Conservation (phyloP, 306 rosid genomes). For the Vigna radiata region DNA sequence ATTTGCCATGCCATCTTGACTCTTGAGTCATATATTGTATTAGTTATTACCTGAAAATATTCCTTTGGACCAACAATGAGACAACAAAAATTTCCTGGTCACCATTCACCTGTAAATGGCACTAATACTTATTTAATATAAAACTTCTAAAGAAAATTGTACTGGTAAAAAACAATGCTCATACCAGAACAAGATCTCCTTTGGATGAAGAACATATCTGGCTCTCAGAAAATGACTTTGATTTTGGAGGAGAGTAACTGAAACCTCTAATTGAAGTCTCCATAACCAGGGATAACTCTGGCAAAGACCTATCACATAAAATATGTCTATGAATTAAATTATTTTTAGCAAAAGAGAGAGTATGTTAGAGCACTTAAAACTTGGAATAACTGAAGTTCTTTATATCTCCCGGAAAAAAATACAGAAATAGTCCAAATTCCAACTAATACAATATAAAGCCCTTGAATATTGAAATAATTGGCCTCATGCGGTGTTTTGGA, state of each 20-base stretch:
- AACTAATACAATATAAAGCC: slow-evolving; percentile 1
- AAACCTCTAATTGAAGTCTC: slow-evolving; percentile 82
- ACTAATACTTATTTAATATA: slow-evolving; percentile 26
- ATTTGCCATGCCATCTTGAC: background rate
- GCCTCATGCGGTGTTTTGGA: background rate
- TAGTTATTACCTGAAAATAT: slow-evolving; percentile 65
- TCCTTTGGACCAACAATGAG: slow-evolving; percentile 66
- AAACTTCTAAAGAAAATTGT: slow-evolving; percentile 8
- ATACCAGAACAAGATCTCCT: slow-evolving; percentile 91
- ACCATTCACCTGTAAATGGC: slow-evolving; percentile 72
- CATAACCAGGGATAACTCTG: slow-evolving; percentile 70
- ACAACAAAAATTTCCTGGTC: slow-evolving; percentile 76
- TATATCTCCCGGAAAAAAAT: no score
- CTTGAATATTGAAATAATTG: background rate
- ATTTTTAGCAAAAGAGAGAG: background rate
- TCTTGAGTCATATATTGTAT: slow-evolving; percentile 8
- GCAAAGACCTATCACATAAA: slow-evolving; percentile 75
- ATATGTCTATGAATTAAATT: slow-evolving; percentile 20
- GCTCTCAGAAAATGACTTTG: slow-evolving; percentile 55
- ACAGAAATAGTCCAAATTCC: background rate
- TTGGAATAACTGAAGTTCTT: slow-evolving; percentile 4
- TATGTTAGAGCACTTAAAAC: slow-evolving; percentile 13
- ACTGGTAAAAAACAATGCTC: slow-evolving; percentile 33
- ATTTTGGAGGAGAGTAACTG: slow-evolving; percentile 60
- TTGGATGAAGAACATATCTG: slow-evolving; percentile 70